Evolutionary conservation across 1,139 yeast genomes (phyloP).

Genomic region (Suhomyces terraborum): DNA sequence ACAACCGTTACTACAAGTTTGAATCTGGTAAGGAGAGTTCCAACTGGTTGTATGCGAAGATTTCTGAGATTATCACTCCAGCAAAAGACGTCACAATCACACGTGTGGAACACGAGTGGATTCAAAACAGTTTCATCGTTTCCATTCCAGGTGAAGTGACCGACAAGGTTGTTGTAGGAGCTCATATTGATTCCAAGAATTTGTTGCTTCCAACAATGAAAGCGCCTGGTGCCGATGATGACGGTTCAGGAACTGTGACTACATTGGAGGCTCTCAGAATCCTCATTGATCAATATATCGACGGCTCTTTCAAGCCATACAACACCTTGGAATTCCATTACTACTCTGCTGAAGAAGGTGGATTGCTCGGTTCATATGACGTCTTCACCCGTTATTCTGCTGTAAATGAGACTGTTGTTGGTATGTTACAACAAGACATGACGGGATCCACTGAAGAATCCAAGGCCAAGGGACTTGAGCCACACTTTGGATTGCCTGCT

Average conservation of each 20-base stretch:
- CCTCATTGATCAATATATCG: constrained; percentile 40
- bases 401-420: constrained; percentile 57
- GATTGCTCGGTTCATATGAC: constrained; percentile 83
- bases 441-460: constrained; percentile 75
- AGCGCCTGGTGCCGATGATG: constrained; percentile 97
- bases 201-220: constrained; percentile 68
- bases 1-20: constrained; percentile 80
- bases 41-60: constrained; percentile 61
- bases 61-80: constrained; percentile 46
- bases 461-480: constrained; percentile 56
- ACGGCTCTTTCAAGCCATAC: constrained; percentile 52
- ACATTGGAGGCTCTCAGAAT: constrained; percentile 73
- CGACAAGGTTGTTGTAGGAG: constrained; percentile 70
- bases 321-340: constrained; percentile 90
- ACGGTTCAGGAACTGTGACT: constrained; percentile 87
- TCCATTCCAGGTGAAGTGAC: constrained; percentile 41
- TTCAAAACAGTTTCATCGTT: constrained; percentile 45
- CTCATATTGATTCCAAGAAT: constrained; percentile 88
- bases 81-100: constrained; percentile 34
- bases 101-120: constrained; percentile 43
- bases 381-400: constrained; percentile 60
- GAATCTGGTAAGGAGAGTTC: constrained; percentile 72
- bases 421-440: constrained; percentile 95
- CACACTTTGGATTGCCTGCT: constrained; percentile 76
- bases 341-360: constrained; percentile 95